These are phyloP conservation scores for Xylariaceae sp. DNA, from an alignment of 2,329 filamentous ascomycete species.

Conservation along the genomic window DNA sequence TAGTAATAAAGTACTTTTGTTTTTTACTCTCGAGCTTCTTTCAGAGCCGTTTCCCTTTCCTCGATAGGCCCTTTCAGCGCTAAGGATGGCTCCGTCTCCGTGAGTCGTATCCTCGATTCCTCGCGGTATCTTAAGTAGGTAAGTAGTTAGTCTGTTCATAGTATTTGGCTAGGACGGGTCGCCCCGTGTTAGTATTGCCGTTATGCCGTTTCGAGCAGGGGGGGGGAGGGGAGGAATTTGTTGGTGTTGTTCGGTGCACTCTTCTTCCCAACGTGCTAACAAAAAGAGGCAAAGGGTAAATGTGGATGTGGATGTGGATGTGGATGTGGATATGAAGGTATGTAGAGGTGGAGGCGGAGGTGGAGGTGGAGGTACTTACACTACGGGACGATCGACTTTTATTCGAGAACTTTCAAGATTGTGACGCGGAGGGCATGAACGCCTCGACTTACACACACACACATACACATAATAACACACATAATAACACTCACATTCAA, in stretches of 20 bases:
- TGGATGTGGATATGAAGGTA: too few species aligned
- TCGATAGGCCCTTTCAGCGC: constrained; percentile 1
- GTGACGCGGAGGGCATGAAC: constrained; percentile 20
- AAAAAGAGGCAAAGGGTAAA: background rate
- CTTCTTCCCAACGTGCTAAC: background rate
- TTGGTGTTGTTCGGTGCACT: constrained; percentile 10
- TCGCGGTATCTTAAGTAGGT: background rate
- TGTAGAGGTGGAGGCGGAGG: too few species aligned
- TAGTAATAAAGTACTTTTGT: background rate
- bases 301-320: too few species aligned
- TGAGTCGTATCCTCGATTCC: constrained; percentile 15
- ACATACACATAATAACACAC: constrained; percentile 1
- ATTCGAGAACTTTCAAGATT: constrained; percentile 3
- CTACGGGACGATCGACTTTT: constrained; percentile 1
- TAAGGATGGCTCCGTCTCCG: constrained; percentile 19
- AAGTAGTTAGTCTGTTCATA: background rate
- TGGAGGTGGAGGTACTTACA: background rate
- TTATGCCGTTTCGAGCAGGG: constrained; percentile 19
- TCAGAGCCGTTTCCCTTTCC: too few species aligned
- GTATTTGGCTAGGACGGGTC: constrained; percentile 18
- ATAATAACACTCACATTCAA: too few species aligned
- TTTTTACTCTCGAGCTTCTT: too few species aligned
- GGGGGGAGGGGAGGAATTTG: background rate
- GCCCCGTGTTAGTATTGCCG: constrained; percentile 20
- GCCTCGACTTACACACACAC: constrained; percentile 13